Evolutionary conservation across 176 grass and related monocot species (phyloP).

Genomic region (Tillandsia leiboldiana): DNA sequence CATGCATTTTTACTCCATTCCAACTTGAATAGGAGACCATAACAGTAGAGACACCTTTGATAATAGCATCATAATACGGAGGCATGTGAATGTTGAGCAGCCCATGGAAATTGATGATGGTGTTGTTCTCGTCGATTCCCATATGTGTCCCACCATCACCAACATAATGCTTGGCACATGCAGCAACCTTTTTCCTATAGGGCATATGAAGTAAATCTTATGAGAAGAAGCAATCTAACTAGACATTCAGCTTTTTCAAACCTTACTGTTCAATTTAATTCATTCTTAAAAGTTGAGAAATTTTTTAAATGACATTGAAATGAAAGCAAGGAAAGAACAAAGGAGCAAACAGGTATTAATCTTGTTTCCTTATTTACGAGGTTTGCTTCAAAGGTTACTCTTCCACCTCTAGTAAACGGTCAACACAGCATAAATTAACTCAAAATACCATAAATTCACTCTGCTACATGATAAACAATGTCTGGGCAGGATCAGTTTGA

Average conservation of each 20-base stretch:
- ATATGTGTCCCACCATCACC: slow-evolving; percentile 19
- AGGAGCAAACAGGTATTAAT: not conserved
- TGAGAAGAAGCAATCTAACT: not conserved
- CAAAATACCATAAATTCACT: too few relatives aligned
- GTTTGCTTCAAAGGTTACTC: too few relatives aligned
- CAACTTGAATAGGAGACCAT: slow-evolving; percentile 29
- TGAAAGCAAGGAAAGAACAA: not conserved
- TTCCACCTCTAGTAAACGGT: too few relatives aligned
- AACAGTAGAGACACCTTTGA: slow-evolving; percentile 20
- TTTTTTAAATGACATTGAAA: not conserved
- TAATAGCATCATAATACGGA: slow-evolving; percentile 20
- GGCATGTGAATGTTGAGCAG: slow-evolving; percentile 17
- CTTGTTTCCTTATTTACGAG: too few relatives aligned
- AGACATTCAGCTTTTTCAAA: not conserved
- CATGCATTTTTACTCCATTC: slow-evolving; percentile 30
- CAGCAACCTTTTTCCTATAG: slow-evolving; percentile 15
- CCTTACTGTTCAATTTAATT: not conserved
- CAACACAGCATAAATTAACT: too few relatives aligned
- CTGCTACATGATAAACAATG: too few relatives aligned
- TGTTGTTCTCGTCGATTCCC: slow-evolving; percentile 21
- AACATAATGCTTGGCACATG: slow-evolving; percentile 16
- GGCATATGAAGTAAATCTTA: not conserved
- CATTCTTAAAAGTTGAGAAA: not conserved
- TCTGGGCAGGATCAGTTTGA: too few relatives aligned
- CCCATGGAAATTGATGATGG: slow-evolving; percentile 5